These are phyloP conservation scores for Exidia glandulosa DNA, from an alignment of 768 basidiomycete species.

Conservation along the genomic window DNA sequence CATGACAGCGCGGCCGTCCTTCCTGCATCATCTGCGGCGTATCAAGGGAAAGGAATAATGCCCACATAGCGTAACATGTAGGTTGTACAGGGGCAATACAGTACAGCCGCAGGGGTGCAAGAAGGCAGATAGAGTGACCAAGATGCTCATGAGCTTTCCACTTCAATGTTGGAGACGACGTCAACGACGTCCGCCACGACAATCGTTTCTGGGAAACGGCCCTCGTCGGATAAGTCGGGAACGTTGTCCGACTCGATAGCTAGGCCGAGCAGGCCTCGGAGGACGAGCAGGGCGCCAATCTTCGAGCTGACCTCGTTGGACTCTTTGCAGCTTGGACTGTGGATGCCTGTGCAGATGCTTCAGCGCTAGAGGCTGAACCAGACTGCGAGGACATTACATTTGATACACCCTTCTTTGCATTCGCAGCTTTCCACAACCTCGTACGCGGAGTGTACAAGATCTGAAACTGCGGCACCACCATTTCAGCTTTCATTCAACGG, in stretches of 20 bases:
- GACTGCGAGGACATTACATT: slow-evolving; percentile 45
- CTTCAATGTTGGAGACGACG: not conserved
- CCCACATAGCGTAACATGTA: no score
- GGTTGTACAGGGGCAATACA: no score
- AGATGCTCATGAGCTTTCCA: not conserved
- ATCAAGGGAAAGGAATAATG: no score
- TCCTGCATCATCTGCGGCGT: no score
- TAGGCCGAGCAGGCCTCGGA: slow-evolving; percentile 46
- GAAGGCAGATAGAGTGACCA: no score
- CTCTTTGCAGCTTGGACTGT: slow-evolving; percentile 55
- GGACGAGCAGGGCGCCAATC: slow-evolving; percentile 55
- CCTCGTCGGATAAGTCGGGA: slow-evolving; percentile 8
- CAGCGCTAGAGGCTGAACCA: not conserved
- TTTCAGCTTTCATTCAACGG: not conserved
- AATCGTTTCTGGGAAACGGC: slow-evolving; percentile 3
- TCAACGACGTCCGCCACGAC: slow-evolving; percentile 8
- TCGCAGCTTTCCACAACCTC: slow-evolving; percentile 46
- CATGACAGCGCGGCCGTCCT: no score
- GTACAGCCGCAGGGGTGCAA: no score
- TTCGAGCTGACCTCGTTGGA: slow-evolving; percentile 67
- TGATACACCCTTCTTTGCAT: slow-evolving; percentile 59
- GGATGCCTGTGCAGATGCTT: slow-evolving; percentile 43
- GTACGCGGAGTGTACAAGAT: slow-evolving; percentile 49
- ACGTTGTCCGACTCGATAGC: slow-evolving; percentile 28
- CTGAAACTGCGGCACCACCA: slow-evolving; percentile 28